Evolutionary conservation across 257 asterid genomes (phyloP).

Genomic region (Anisodus tanguticus): DNA sequence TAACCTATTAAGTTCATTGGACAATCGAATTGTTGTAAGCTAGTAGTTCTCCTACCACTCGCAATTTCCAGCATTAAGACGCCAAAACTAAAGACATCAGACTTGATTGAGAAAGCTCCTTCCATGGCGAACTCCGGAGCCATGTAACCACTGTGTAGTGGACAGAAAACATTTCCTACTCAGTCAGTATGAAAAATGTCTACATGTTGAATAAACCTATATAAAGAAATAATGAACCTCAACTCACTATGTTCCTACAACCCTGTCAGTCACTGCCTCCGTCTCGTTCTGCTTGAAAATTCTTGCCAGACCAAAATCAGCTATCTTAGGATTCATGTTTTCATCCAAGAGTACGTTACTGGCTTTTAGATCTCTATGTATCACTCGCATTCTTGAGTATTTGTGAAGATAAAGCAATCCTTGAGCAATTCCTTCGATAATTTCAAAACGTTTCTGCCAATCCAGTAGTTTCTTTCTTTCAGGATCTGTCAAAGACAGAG

Average conservation of each 20-base stretch:
- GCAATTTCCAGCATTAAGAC: conserved; percentile 57
- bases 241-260: conserved; percentile 65
- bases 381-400: conserved; percentile 54
- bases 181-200: neutral
- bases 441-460: conserved; percentile 42
- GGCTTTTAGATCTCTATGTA: conserved; percentile 64
- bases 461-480: conserved; percentile 30
- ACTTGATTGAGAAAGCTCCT: too few species aligned
- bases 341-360: conserved; percentile 60
- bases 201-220: neutral
- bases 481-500: conserved; percentile 30
- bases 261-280: conserved; percentile 54
- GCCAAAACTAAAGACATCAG: too few species aligned
- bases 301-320: conserved; percentile 70
- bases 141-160: conserved; percentile 58
- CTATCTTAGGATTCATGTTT: conserved; percentile 63
- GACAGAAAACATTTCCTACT: neutral
- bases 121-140: conserved; percentile 64
- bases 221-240: neutral
- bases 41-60: conserved; percentile 55
- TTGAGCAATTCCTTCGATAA: conserved; percentile 55
- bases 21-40: conserved; percentile 47
- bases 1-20: conserved; percentile 61
- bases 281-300: conserved; percentile 46
- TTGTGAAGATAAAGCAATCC: conserved; percentile 64